A percentile compares a stretch with the other conserved stretches of the same genome.
Evolutionary conservation across 1,284 basidiomycete species (phyloP).

Genomic region (Sphaerobolus stellatus): DNA sequence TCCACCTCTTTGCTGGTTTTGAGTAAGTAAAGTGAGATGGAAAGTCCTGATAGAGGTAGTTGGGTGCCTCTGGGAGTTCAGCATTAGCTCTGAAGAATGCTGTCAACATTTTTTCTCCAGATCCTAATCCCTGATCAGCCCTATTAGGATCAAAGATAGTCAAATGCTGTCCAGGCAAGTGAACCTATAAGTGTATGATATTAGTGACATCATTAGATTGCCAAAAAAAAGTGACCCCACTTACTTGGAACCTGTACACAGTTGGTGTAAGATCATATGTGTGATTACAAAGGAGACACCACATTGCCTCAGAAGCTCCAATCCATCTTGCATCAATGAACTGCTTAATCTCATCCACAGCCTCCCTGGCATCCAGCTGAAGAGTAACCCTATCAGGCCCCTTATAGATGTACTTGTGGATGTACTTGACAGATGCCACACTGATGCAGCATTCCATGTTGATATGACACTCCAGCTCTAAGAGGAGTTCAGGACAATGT

Average conservation of each 20-base stretch:
- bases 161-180: constrained; percentile 26
- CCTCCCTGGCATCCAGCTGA: neutral
- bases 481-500: constrained; percentile 35
- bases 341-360: constrained; percentile 33
- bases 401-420: constrained; percentile 50
- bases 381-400: constrained; percentile 37
- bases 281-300: constrained; percentile 36
- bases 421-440: constrained; percentile 40
- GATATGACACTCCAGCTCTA: constrained; percentile 39
- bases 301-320: constrained; percentile 34
- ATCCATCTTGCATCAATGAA: constrained; percentile 40
- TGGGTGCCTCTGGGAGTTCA: constrained; percentile 25
- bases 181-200: constrained; percentile 38
- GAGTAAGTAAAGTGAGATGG: constrained; percentile 29
- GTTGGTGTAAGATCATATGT: no score
- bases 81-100: constrained; percentile 44
- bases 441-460: constrained; percentile 41
- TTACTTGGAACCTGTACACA: no score
- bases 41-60: constrained; percentile 43
- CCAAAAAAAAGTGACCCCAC: no score
- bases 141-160: constrained; percentile 32
- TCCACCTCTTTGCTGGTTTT: constrained; percentile 26
- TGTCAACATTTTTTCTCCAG: constrained; percentile 32
- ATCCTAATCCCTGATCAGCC: constrained; percentile 25
- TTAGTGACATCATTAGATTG: constrained; percentile 35